Percentiles rank a stretch among this genome's conserved stretches.
Evolutionary conservation across 192 early-diverging fungal species (phyloP).

Genomic region (Podila epicladia): DNA sequence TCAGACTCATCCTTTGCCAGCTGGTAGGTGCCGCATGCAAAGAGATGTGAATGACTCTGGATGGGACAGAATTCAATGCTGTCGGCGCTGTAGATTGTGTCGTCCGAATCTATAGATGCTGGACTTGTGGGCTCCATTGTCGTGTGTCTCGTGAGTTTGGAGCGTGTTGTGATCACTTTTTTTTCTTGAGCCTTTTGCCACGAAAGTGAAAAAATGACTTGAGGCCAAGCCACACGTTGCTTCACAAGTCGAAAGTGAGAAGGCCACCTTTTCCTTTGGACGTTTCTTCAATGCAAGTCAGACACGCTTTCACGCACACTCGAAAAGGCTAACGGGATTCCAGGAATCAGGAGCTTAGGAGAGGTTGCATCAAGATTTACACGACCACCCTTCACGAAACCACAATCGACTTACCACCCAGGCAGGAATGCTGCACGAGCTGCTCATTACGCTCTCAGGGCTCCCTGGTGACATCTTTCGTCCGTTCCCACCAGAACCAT

Average conservation of each 20-base stretch:
- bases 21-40: constrained; percentile 81
- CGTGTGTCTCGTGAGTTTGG: neutral
- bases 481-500: constrained; percentile 55
- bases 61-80: constrained; percentile 78
- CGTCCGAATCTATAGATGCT: constrained; percentile 61
- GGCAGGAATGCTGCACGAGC: constrained; percentile 73
- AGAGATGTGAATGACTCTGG: constrained; percentile 47
- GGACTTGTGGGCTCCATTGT: constrained; percentile 31
- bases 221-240: neutral
- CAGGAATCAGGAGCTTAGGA: too few relatives aligned
- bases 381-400: neutral
- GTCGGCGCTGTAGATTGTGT: constrained; percentile 76
- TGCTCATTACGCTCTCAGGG: constrained; percentile 72
- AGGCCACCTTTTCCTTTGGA: too few relatives aligned
- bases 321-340: too few relatives aligned
- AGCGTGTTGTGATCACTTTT: neutral
- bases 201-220: neutral
- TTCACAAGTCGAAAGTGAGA: too few relatives aligned
- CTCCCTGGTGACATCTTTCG: constrained; percentile 75
- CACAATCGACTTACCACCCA: neutral
- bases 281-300: too few relatives aligned
- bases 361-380: neutral
- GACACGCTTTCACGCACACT: too few relatives aligned
- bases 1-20: constrained; percentile 54
- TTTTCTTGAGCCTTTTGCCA: neutral